Evolutionary conservation across 108 stramenopile genomes (phyloP), one percentile per base, ranked within the genome.

Genomic region (Asterionellopsis glacialis): DNA sequence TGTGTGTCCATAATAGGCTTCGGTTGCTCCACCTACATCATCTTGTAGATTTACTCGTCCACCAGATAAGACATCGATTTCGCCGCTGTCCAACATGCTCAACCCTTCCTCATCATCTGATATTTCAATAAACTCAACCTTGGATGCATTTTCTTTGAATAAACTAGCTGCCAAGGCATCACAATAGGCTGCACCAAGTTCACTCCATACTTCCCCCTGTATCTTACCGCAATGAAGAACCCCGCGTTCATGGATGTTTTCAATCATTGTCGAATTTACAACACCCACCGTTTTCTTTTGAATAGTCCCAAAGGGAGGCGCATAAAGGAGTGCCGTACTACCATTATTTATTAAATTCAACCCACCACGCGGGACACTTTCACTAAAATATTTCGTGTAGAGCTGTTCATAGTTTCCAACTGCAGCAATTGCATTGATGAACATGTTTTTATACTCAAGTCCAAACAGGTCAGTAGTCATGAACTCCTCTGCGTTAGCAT

Each of bases 321-420:
- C 22, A 54, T 71, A 76, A n/a, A 81, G 53, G 57, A 81, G 59
- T 1, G 59, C 67, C n/a, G 81, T 58, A 49, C 18, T 28, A 27
- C 84, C 84, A 57, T 59, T 38, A 56, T 85, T 85, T 55, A 82
- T 74, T 25, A 41, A 11, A 26, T 79, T 74, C 33, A 76, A 25
- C 5, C 33, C 55, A 6, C 57, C 18, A 38, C 76, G 27, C 18
- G 67, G 61, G 6, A 58, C 12, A 15, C 64, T 22, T 12, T 21
- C 25, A 26, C 62, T 56, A 41, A 68, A 41, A 39, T 67, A n/a
- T 24, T 24, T 19, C 9, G 49, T 19, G 39, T 74, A 70, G 9
- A 83, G 0, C 33, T 79, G 57, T 45, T 47, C 79, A 56, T 81
- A 83, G 49, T 77, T 77, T 11, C 85, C 85, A 23, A 78, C 79